Conservation (phyloP, 257 asterid species). For the Paraleonurus japonicus region DNA sequence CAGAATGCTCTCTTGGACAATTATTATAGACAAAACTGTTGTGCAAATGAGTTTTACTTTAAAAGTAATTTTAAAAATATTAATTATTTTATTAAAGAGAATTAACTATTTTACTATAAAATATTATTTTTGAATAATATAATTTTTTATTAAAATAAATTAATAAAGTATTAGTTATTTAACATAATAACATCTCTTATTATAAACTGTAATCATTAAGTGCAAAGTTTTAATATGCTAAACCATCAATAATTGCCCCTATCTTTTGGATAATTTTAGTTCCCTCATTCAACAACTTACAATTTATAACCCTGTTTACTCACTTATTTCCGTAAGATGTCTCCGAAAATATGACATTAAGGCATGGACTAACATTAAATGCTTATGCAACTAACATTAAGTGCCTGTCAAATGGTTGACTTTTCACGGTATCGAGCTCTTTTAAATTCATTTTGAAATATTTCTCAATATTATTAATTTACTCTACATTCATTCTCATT, state of each 20-base stretch:
- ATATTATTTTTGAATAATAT: no score
- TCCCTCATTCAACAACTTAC: not conserved
- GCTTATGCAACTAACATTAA: conserved; percentile 10
- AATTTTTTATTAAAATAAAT: no score
- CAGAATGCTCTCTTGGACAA: not conserved
- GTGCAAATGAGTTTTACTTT: no score
- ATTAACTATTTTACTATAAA: no score
- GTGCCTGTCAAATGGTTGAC: conserved; percentile 10
- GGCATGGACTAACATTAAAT: conserved; percentile 6
- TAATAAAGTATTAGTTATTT: no score
- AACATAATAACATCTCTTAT: no score
- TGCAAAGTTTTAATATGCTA: not conserved
- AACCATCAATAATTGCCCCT: not conserved
- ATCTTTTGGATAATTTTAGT: not conserved
- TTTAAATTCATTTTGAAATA: not conserved
- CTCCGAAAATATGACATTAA: not conserved
- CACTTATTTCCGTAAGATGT: not conserved
- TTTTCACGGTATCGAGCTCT: conserved; percentile 14
- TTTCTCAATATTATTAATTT: not conserved
- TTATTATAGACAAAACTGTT: no score
- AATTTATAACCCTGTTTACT: not conserved
- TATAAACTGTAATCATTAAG: not conserved
- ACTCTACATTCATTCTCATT: not conserved
- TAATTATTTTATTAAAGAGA: no score
- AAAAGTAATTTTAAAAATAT: no score